Evolutionary conservation across 495 filamentous ascomycete species (phyloP), one percentile per base, ranked within the genome.

Genomic region (Aspergillus haitiensis): DNA sequence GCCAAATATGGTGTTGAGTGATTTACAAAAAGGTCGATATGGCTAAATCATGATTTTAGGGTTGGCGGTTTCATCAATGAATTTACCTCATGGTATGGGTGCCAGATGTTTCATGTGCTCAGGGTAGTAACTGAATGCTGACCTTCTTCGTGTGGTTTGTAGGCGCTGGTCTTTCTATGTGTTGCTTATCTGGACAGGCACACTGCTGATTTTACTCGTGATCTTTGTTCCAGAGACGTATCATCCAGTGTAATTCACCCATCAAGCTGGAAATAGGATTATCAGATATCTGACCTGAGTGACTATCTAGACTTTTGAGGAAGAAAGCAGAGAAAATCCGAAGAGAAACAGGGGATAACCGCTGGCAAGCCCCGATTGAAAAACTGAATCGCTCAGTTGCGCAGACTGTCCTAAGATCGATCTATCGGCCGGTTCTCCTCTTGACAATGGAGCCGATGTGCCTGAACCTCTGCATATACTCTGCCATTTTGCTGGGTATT

Each of bases 191-290:
- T 96, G 92, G 92, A 81, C 89, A 3, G 82, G 75, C 8, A 67
- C 81, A 27, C 68, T 88, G 61, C 75, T 93, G 8, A 70, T 76
- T 6, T 74, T 81, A 58, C 84, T 98, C 16, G 64, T 85, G 47
- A 66, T 91, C 18, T 79, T 93, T 21, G 91, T 96, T 2, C 93
- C 94, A 2, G 93, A 97, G 75, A 98, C 94, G 0, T 98, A 97
- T 67, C 89, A 90, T 55, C 86, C 86, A 27, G 84, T 87, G 77
- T 78, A 71, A 55, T 75, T 69, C n/a, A 27, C 21, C 21, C 21
- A 27, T 27, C n/a, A 9, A 36, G 12, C 6, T 6, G 11, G 6
- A 39, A 15, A n/a, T 5, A 31, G 15, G 0, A 44, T 18, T 47
- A 34, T 16, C 50, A 40, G 10, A 11, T 13, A 8, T 21, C 46